Evolutionary conservation across 805 yeast species (phyloP).

Genomic region (Saccharomycopsis sp.): DNA sequence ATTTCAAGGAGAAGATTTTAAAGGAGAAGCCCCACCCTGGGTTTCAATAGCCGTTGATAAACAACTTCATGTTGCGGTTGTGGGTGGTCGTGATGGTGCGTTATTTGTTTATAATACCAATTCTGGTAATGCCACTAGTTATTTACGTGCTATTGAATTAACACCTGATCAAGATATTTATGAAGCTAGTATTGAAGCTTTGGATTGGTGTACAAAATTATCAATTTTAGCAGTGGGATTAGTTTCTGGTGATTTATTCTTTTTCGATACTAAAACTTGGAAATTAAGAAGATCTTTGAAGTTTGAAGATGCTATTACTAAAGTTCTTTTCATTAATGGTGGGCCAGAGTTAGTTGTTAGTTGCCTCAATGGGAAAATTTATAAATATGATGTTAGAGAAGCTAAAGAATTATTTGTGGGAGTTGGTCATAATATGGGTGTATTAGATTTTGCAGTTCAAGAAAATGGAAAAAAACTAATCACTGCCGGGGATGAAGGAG

Average conservation of each 20-base stretch:
- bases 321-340: slow-evolving; percentile 50
- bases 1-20: slow-evolving; percentile 53
- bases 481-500: slow-evolving; percentile 97
- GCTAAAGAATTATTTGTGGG: slow-evolving; percentile 66
- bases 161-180: slow-evolving; percentile 44
- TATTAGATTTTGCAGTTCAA: slow-evolving; percentile 70
- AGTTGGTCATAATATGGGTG: slow-evolving; percentile 90
- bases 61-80: slow-evolving; percentile 48
- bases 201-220: slow-evolving; percentile 60
- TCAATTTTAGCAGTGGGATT: slow-evolving; percentile 76
- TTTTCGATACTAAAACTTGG: slow-evolving; percentile 84
- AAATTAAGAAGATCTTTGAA: slow-evolving; percentile 62
- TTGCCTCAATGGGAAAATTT: slow-evolving; percentile 77
- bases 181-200: slow-evolving; percentile 67
- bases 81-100: slow-evolving; percentile 84
- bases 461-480: slow-evolving; percentile 59
- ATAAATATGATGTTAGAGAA: slow-evolving; percentile 82
- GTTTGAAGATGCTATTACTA: slow-evolving; percentile 77
- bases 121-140: slow-evolving; percentile 59
- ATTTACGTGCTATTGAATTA: slow-evolving; percentile 53
- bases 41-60: slow-evolving; percentile 49
- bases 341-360: slow-evolving; percentile 57
- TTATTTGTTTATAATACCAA: slow-evolving; percentile 68
- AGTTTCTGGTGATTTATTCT: slow-evolving; percentile 76
- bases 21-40: slow-evolving; percentile 74